Base-by-base conservation (phyloP, 768 basidiomycete genomes). In the Fomitopsis serialis region DNA sequence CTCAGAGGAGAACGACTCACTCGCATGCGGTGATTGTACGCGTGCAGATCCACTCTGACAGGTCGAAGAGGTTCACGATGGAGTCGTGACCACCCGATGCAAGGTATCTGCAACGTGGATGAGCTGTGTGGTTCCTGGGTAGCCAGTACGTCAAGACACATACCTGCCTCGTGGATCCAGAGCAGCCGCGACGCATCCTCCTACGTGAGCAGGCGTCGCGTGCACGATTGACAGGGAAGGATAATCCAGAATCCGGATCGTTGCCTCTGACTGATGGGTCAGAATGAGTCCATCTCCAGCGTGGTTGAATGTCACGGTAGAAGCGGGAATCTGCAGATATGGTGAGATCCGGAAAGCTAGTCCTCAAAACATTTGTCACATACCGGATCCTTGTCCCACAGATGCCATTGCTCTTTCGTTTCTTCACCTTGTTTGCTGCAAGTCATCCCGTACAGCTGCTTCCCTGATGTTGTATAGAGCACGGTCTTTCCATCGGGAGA, bases 51-150 rank as follows among this genome's bases (percentile, higher is more conserved):
- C 87, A 90, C 54, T 90, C 85, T n/a, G 75, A 74, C 54, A 84
- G 61, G 64, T 91, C 89, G 61, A 89, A 90, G 64, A 92, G 72
- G 61, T 90, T 88, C 45, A 92, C 83, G 51, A 92, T 91, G 8
- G 87, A 88, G 63, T 92, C 89, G 52, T 80, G 77, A 12, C 89
- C 89, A 29, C 89, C 89, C 1, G 88, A 86, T 1, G 88, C 88
- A 37, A 91, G 76, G 58, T 90, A 91, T 49, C 84, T 85, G 58
- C n/a, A 15, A 25, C 5, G 34, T 10, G 34, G 32, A 9, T 23
- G 10, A 1, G 8, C n/a, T 54, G 4, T 40, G 44, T 27, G 17
- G 43, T 19, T 24, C 5, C 22, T 15, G n/a, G 47, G 17, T 35
- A 35, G 42, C 47, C 27, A 13, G 15, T 8, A 2, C 42, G 15